Base-by-base conservation (phyloP, 2,329 filamentous ascomycete species). In the Scedosporium apiospermum region DNA sequence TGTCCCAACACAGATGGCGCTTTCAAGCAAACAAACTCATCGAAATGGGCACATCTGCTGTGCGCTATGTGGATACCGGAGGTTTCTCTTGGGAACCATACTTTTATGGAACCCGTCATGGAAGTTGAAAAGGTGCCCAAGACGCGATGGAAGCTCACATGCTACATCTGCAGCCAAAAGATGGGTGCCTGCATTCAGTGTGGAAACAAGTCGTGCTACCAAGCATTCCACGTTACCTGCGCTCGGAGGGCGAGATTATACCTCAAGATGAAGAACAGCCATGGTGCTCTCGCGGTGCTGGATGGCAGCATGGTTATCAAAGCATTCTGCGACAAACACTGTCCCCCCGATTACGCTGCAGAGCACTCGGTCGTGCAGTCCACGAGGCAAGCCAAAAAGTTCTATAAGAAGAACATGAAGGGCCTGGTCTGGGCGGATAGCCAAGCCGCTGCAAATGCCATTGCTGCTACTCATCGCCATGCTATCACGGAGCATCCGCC, bases 151-250 rank as follows among this genome's bases (percentile, higher is more conserved):
- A 96, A 90, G 73, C 79, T 97, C 71, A 88, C 85, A 49, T 99
- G 95, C 77, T 99, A 99, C 74, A 96, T 99, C 63, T 99, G 95
- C 77, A 89, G 92, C 67, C 95, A 99, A 75, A 89, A 88, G 69
- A 99, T 99, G 95, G 95, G 95, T 23, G 93, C 95, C 49, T 98
- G 93, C 74, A 97, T 99, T 65, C 95, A 99, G 74, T 99, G 95
- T 74, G 91, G 93, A 65, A 97, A 98, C 78, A 98, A 97, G 75
- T 91, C 89, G 65, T 99, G 95, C 74, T 99, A 96, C 71, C 88
- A 93, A 70, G 95, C 95, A 7, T 99, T 99, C 73, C 95, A 99
- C 75, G 92, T 97, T 62, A 98, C 95, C 4, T 99, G 95, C 73
- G 95, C 95, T 26, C 86, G 95, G 62, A 86, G 90, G 69, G 92